Base-by-base conservation (phyloP, 768 basidiomycete genomes). In the Collybia nuda region DNA sequence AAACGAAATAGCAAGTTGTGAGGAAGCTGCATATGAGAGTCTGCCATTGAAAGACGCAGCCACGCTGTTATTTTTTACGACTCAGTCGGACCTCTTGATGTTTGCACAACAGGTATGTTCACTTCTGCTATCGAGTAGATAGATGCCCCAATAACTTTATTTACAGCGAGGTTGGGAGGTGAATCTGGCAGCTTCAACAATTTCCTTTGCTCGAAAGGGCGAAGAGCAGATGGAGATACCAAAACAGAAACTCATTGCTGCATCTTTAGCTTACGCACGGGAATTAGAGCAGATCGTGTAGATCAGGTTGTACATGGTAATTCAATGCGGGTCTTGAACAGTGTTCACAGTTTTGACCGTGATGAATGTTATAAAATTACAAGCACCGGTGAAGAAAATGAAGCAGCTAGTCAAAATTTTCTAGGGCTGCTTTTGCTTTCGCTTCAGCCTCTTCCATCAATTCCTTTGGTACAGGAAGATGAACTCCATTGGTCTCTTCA, bases 1-100 rank as follows among this genome's bases (percentile, higher is more conserved):
- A 60, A 93, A 90, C 61, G 96, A 99, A 74, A 99, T 99, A 59
- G 96, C 96, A 12, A 90, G 91, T 60, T 98, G 95, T 61, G 92
- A 97, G 67, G 94, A 98, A 67, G 77, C 86, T 15, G 95, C 96
- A 4, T 99, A 99, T 56, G 85, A 90, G 56, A 93, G 88, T 53
- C 74, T 99, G 35, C 94, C 95, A 0, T 64, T 98, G 46, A 86
- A 88, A 58, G 94, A 97, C 56, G 96, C 95, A 1, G 84, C 88
- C 1, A 90, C 90, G 0, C 76, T 99, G 42, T 72, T 99, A 47
- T 99, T 98, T 81, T 97, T 96, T 75, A 83, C 84, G 19, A 81
- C 78, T 38, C 87, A 85, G 53, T 81, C 84, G 3, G 94, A 97
- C 48, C 75, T 96, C 7, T 68, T 90, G 47, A 76, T 67, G n/a